These are phyloP conservation scores for Orbilia blumenaviensis DNA, from an alignment of 2,329 filamentous ascomycete species.

Conservation along the genomic window DNA sequence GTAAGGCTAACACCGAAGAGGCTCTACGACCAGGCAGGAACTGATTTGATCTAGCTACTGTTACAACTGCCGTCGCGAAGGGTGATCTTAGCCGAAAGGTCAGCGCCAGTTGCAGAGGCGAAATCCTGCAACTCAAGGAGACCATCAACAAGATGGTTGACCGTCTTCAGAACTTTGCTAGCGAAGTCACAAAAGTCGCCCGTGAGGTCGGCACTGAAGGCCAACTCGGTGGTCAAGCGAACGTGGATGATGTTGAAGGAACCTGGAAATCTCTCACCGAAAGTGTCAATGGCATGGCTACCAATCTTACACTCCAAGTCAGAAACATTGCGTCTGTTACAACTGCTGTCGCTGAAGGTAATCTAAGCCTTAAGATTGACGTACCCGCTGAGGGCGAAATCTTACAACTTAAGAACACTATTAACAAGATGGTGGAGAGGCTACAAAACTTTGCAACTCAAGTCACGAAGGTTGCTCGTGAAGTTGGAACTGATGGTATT, in stretches of 20 bases:
- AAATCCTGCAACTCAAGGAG: slow-evolving; percentile 92
- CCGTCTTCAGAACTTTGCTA: slow-evolving; percentile 93
- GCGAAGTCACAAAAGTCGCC: slow-evolving; percentile 89
- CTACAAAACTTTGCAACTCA: slow-evolving; percentile 95
- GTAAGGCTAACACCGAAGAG: slow-evolving; percentile 4
- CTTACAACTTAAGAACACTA: slow-evolving; percentile 91
- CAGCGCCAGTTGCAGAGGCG: slow-evolving; percentile 88
- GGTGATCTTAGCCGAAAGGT: slow-evolving; percentile 97
- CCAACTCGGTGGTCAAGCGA: slow-evolving; percentile 90
- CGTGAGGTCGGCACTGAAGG: slow-evolving; percentile 97
- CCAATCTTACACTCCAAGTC: slow-evolving; percentile 96
- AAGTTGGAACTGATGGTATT: slow-evolving; percentile 94
- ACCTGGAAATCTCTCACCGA: slow-evolving; percentile 97
- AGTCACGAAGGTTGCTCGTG: slow-evolving; percentile 90
- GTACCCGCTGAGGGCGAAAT: slow-evolving; percentile 95
- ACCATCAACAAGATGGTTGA: slow-evolving; percentile 99
- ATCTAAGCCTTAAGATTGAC: slow-evolving; percentile 94
- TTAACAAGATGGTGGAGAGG: slow-evolving; percentile 99
- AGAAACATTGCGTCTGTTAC: slow-evolving; percentile 97
- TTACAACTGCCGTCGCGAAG: slow-evolving; percentile 74
- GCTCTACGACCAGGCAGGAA: background rate
- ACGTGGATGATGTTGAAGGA: slow-evolving; percentile 93
- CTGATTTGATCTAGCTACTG: slow-evolving; percentile 61
- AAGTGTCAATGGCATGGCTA: slow-evolving; percentile 98
- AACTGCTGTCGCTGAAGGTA: slow-evolving; percentile 90